Base-by-base conservation (phyloP, 1,284 basidiomycete genomes). In the Cystobasidium sp. region DNA sequence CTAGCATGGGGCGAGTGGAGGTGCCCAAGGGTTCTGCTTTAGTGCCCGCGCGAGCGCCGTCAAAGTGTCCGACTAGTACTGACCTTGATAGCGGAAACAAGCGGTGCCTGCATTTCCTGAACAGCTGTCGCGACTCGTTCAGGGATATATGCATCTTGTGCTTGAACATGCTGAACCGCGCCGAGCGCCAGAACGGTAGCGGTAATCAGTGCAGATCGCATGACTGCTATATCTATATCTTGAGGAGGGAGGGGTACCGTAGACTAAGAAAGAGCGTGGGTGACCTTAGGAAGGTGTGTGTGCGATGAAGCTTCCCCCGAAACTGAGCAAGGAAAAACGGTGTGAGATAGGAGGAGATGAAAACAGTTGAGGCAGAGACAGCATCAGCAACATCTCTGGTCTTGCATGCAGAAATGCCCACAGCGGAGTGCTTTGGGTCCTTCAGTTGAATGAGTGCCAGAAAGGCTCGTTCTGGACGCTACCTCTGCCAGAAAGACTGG, bases 1-100 rank as follows among this genome's bases (percentile, higher is more conserved):
- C n/a, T n/a, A n/a, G n/a, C n/a, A n/a, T n/a, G n/a, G n/a, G n/a
- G n/a, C n/a, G n/a, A n/a, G n/a, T n/a, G n/a, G n/a, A n/a, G n/a
- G n/a, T n/a, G n/a, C n/a, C n/a, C n/a, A n/a, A n/a, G n/a, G n/a
- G n/a, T n/a, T n/a, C n/a, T n/a, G n/a, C n/a, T n/a, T n/a, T n/a
- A n/a, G n/a, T n/a, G n/a, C n/a, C n/a, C n/a, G n/a, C n/a, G n/a
- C n/a, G n/a, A n/a, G n/a, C n/a, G n/a, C n/a, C n/a, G n/a, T n/a
- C n/a, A n/a, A n/a, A n/a, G n/a, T n/a, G n/a, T 43, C 20, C n/a
- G 41, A 65, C 41, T 16, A 10, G 22, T 3, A 65, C 63, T 65
- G 44, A 51, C 63, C 63, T 65, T 65, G 63, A 65, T 65, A 43
- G 63, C 47, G 2, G 44, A 47, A 14, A 65, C 63, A 20, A 65